Evolutionary conservation across 2,329 filamentous ascomycete species (phyloP).

Genomic region (Colletotrichum musae): DNA sequence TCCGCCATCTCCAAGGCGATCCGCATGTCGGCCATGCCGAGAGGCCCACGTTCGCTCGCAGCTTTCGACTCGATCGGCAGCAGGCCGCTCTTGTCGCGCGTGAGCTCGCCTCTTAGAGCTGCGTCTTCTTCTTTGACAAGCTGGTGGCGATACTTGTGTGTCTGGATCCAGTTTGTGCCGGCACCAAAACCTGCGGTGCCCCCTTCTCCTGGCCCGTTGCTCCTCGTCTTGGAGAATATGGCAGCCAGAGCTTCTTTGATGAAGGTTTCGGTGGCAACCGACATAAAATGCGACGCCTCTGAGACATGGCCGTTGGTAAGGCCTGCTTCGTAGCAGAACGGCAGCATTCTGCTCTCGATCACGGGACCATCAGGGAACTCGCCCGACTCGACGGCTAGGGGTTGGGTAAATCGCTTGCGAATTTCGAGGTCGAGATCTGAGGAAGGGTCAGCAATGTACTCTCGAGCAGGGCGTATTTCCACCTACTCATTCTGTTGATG

Average conservation of each 20-base stretch:
- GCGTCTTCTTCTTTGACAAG: conserved; percentile 83
- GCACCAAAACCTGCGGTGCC: conserved; percentile 75
- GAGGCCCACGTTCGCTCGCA: conserved; percentile 77
- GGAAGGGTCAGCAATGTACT: neutral
- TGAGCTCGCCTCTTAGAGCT: conserved; percentile 79
- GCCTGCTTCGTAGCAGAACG: conserved; percentile 77
- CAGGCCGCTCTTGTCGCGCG: conserved; percentile 81
- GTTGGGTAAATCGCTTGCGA: conserved; percentile 74
- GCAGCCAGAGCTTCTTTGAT: conserved; percentile 76
- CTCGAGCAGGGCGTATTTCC: neutral
- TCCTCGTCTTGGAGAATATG: conserved; percentile 74
- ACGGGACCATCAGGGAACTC: conserved; percentile 77
- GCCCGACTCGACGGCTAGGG: conserved; percentile 76
- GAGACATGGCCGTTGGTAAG: conserved; percentile 70
- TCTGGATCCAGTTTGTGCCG: conserved; percentile 81
- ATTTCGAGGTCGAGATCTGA: conserved; percentile 78
- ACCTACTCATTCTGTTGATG: conserved; percentile 85
- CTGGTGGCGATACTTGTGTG: conserved; percentile 81
- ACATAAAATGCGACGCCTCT: conserved; percentile 75
- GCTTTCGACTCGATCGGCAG: conserved; percentile 86
- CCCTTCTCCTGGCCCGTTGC: conserved; percentile 75
- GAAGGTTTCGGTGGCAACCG: conserved; percentile 76
- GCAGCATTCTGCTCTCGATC: conserved; percentile 76
- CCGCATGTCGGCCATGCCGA: conserved; percentile 84
- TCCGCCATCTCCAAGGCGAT: conserved; percentile 84